Conservation (phyloP, 176 grass and related monocot genomes). For the Ananas comosus region DNA sequence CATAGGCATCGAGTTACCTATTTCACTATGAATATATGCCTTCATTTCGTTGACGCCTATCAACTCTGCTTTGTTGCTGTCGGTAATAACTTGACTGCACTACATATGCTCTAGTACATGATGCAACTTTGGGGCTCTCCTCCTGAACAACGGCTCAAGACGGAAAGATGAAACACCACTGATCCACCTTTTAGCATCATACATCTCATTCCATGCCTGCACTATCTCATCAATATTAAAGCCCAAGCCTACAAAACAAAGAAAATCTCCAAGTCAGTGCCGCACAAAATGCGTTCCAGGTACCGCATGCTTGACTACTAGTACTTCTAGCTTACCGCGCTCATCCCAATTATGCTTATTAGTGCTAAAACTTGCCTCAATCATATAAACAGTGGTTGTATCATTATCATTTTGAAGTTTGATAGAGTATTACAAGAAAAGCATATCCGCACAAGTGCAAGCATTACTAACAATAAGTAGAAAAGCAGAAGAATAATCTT, state of each 20-base stretch:
- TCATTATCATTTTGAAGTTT: background rate
- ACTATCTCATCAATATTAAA: constrained; percentile 89
- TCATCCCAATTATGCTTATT: too few relatives aligned
- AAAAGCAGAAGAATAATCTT: background rate
- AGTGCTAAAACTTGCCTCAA: too few relatives aligned
- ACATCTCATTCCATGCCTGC: constrained; percentile 86
- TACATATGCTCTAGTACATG: constrained; percentile 51
- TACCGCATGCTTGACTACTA: background rate
- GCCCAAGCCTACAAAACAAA: constrained; percentile 47
- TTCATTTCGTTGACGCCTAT: constrained; percentile 20
- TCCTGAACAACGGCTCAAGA: constrained; percentile 71
- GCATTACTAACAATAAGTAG: background rate
- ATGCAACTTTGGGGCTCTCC: constrained; percentile 57
- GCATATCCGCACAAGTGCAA: background rate
- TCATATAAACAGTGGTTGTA: background rate
- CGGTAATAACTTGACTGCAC: constrained; percentile 28
- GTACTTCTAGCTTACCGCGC: too few relatives aligned
- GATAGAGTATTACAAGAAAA: background rate
- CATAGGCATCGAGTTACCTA: constrained; percentile 28
- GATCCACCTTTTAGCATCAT: constrained; percentile 80
- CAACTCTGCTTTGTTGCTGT: constrained; percentile 12
- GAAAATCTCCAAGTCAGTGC: constrained; percentile 17
- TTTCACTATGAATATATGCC: constrained; percentile 19
- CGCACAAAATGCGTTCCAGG: background rate
- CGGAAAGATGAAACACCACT: constrained; percentile 56